Conservation (phyloP, 805 yeast species). For the Sungouiella thailandica region DNA sequence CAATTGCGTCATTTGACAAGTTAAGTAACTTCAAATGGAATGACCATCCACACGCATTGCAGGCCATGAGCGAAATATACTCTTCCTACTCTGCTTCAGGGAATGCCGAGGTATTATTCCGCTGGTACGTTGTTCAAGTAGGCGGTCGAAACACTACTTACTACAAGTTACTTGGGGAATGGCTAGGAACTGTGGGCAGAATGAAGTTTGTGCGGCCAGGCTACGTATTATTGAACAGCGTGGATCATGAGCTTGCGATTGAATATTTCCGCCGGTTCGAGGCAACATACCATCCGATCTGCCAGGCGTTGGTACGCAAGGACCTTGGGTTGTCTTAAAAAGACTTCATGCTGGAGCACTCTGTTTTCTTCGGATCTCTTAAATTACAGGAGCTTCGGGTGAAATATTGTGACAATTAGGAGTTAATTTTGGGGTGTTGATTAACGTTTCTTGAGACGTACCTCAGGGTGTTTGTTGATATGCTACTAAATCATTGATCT, state of each 20-base stretch:
- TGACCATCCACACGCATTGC: constrained; percentile 27
- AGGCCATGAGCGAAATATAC: constrained; percentile 32
- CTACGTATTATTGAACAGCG: constrained; percentile 57
- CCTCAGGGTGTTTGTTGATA: too few species aligned
- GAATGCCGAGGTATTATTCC: constrained; percentile 77
- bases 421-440: too few species aligned
- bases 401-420: too few species aligned
- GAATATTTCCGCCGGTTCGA: constrained; percentile 58
- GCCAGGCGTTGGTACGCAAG: constrained; percentile 75
- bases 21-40: constrained; percentile 33
- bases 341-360: too few species aligned
- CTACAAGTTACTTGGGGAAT: constrained; percentile 58
- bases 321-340: constrained; percentile 49
- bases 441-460: too few species aligned
- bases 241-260: constrained; percentile 62
- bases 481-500: too few species aligned
- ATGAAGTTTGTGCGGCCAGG: constrained; percentile 94
- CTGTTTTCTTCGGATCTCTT: too few species aligned
- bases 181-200: constrained; percentile 90
- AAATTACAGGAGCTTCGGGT: too few species aligned
- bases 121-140: constrained; percentile 70
- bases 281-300: constrained; percentile 75
- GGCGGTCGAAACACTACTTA: constrained; percentile 43
- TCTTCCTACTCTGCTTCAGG: constrained; percentile 43
- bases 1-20: constrained; percentile 49